These are phyloP conservation scores for Candida silvicultrix DNA, from an alignment of 805 yeast genomes.

Conservation along the genomic window DNA sequence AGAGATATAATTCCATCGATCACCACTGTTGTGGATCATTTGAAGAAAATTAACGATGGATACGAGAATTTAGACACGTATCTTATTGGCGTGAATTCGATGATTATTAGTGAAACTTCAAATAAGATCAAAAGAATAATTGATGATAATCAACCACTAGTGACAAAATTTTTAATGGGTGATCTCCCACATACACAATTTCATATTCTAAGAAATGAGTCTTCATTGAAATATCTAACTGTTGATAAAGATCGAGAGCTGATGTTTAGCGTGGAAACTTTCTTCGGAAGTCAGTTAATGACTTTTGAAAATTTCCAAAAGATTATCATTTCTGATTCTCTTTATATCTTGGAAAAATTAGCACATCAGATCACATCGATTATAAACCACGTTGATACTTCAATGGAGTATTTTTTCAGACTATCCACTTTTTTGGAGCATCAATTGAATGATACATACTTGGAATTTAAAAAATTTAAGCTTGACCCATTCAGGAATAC, in stretches of 20 bases:
- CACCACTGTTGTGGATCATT: background rate
- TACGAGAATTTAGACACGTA: background rate
- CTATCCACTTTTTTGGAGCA: conserved; percentile 1
- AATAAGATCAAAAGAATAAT: background rate
- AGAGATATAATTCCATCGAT: background rate
- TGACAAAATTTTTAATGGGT: background rate
- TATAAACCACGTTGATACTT: background rate
- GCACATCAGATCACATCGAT: background rate
- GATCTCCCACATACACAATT: background rate
- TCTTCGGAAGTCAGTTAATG: background rate
- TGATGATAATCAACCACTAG: background rate
- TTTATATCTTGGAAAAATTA: background rate
- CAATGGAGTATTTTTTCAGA: conserved; percentile 1
- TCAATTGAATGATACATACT: background rate
- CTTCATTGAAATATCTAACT: background rate
- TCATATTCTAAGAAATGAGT: background rate
- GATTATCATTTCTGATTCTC: background rate
- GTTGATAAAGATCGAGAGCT: background rate
- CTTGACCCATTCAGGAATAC: background rate
- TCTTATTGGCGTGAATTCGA: background rate
- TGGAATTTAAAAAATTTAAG: background rate
- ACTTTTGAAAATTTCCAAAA: background rate
- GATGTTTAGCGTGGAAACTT: background rate
- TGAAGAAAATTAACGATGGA: background rate
- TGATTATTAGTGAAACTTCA: background rate